phyloP scores from a whole-genome alignment of 1,284 basidiomycete genomes.

The Sphaerobolus stellatus region DNA sequence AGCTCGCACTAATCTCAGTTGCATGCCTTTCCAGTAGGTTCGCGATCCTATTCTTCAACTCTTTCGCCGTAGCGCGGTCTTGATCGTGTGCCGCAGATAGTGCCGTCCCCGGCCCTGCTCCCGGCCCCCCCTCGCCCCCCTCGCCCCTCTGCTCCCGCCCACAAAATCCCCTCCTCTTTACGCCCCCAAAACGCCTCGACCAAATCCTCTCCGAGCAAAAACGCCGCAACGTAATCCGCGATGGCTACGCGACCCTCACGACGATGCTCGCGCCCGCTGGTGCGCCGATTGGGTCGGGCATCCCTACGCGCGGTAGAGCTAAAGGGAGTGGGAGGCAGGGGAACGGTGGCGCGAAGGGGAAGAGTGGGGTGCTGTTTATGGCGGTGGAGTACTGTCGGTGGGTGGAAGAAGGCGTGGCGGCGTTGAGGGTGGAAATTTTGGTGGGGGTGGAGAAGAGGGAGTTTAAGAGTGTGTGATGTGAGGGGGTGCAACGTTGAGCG shows the following conservation, averaged over 20 bases:
- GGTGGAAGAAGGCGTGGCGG: constrained; percentile 71
- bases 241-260: constrained; percentile 84
- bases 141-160: no score
- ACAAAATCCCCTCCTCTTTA: no score
- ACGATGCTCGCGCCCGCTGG: constrained; percentile 73
- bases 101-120: no score
- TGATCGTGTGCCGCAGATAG: no score
- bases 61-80: no score
- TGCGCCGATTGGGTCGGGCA: constrained; percentile 56
- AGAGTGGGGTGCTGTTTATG: constrained; percentile 77
- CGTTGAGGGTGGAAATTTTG: constrained; percentile 63
- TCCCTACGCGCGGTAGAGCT: constrained; percentile 75
- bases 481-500: no score
- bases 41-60: no score
- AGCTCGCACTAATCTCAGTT: no score
- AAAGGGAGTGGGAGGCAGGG: constrained; percentile 65
- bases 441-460: no score
- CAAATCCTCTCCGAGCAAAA: constrained; percentile 94
- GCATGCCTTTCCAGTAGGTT: no score
- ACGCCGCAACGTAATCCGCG: constrained; percentile 83
- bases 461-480: no score
- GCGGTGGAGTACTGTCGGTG: constrained; percentile 77
- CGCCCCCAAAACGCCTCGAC: constrained; percentile 88
- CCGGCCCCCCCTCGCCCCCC: no score
- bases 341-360: constrained; percentile 61